These are phyloP conservation scores for Sugiyamaella lignohabitans DNA, from an alignment of 805 yeast genomes.

Conservation along the genomic window DNA sequence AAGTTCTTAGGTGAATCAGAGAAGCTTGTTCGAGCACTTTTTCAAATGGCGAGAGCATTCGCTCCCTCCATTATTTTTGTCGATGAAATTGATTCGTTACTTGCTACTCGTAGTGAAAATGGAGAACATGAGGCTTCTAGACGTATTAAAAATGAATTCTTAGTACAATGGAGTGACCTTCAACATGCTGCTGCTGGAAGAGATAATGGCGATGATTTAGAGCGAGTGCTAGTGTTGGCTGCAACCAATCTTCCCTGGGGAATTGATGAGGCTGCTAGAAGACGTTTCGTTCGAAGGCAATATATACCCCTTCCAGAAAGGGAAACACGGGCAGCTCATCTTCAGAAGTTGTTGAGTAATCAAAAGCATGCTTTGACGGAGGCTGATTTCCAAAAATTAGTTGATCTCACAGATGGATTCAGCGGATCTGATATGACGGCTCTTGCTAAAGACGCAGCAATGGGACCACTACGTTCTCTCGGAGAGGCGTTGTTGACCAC, in stretches of 20 bases:
- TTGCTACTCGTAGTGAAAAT: constrained; percentile 71
- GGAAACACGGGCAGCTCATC: constrained; percentile 70
- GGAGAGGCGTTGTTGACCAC: constrained; percentile 74
- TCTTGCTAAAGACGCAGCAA: constrained; percentile 92
- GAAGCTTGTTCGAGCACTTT: constrained; percentile 82
- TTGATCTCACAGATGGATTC: constrained; percentile 67
- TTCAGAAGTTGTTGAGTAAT: constrained; percentile 56
- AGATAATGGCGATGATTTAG: constrained; percentile 43
- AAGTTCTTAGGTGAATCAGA: constrained; percentile 84
- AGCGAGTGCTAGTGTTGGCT: constrained; percentile 81
- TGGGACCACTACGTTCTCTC: constrained; percentile 89
- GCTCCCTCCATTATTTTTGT: constrained; percentile 93
- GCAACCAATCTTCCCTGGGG: constrained; percentile 98
- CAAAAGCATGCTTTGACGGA: constrained; percentile 67
- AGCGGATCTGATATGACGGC: constrained; percentile 95
- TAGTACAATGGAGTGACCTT: constrained; percentile 91
- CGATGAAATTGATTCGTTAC: constrained; percentile 89
- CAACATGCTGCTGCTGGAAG: constrained; percentile 81
- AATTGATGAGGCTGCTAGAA: constrained; percentile 92
- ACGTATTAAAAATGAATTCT: constrained; percentile 84
- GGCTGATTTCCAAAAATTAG: constrained; percentile 53
- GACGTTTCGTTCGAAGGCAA: constrained; percentile 85
- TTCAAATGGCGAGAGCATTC: constrained; percentile 72
- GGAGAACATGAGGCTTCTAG: constrained; percentile 84
- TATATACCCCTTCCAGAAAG: constrained; percentile 91